Base-by-base conservation (phyloP, 2,329 filamentous ascomycete genomes). In the Ceratocystis alfenasii region DNA sequence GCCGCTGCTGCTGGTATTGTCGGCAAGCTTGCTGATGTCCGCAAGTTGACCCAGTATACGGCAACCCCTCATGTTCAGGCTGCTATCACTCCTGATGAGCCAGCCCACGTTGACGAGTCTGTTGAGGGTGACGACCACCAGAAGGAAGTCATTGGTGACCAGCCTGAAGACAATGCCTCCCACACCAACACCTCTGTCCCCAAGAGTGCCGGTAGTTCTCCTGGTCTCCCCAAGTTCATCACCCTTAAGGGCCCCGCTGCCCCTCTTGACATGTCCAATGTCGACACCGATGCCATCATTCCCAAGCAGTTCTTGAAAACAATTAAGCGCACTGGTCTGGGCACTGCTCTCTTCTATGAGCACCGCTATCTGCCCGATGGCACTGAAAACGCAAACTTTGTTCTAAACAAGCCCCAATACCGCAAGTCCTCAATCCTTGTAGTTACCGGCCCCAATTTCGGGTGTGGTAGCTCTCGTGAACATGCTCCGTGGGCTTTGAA, bases 271-370 rank as follows among this genome's bases (percentile, higher is more conserved):
- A 85, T 88, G 72, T 82, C 88, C 70, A 99, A 99, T 75, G 86
- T 96, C 71, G 94, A 99, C 78, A 99, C 94, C n/a, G 94, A 99
- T 73, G 93, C 93, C 73, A 96, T 97, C 76, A 99, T 99, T 71
- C 94, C 94, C 70, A 99, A 99, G 78, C 94, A 99, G 75, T 99
- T 97, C 80, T 83, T 99, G 69, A 99, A 97, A 81, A 99, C 94
- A 50, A 97, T 97, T 78, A 97, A 97, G 83, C 90, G 94, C 67
- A 95, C 93, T 1, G 94, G 94, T 70, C 88, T 99, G 8, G 92
- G 92, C 67, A 83, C 80, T 28, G 93, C 93, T 48, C 84, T 95
- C 64, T 99, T 99, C 82, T 84, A 92, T 75, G 86, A 84, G 69
- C 86, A 90, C 77, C 87, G 94, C 65, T 96, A 85, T 77, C 84